These are phyloP conservation scores for Hypoxylon sp. DNA, from an alignment of 2,329 filamentous ascomycete genomes.

Conservation along the genomic window DNA sequence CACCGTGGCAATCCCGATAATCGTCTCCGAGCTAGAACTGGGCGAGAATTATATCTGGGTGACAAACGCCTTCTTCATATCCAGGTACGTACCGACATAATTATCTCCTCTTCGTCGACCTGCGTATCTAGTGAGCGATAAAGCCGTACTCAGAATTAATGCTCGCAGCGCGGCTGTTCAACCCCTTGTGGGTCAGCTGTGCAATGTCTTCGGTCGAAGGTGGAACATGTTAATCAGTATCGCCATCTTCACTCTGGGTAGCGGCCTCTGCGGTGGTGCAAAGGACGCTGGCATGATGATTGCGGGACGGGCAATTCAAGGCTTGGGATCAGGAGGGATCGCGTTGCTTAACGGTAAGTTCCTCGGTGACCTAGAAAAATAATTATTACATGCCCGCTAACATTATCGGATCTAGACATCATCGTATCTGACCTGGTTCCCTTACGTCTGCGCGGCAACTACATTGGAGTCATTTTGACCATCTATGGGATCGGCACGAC, in stretches of 20 bases:
- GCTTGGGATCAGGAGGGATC: slow-evolving; percentile 56
- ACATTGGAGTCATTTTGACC: slow-evolving; percentile 34
- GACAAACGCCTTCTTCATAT: slow-evolving; percentile 35
- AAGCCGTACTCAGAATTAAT: not conserved
- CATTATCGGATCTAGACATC: slow-evolving; percentile 39
- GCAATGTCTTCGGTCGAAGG: slow-evolving; percentile 59
- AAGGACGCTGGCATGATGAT: slow-evolving; percentile 61
- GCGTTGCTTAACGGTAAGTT: slow-evolving; percentile 36
- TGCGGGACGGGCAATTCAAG: slow-evolving; percentile 62
- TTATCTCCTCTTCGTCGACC: too few species aligned
- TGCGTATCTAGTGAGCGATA: not conserved
- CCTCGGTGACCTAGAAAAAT: not conserved
- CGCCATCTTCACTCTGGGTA: slow-evolving; percentile 64
- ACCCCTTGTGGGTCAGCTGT: slow-evolving; percentile 56
- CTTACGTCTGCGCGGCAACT: slow-evolving; percentile 28
- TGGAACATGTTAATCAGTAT: slow-evolving; percentile 58
- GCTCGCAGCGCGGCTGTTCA: slow-evolving; percentile 15
- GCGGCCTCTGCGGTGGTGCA: slow-evolving; percentile 64
- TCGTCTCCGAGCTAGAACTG: slow-evolving; percentile 14
- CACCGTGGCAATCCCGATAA: slow-evolving; percentile 20
- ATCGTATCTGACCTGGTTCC: slow-evolving; percentile 44
- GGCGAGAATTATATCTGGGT: slow-evolving; percentile 32
- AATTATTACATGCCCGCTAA: not conserved
- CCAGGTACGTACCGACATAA: slow-evolving; percentile 8
- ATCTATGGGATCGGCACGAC: slow-evolving; percentile 31